These are phyloP conservation scores for Rhododendron ovatum DNA, from an alignment of 148 eudicot species.

Conservation along the genomic window DNA sequence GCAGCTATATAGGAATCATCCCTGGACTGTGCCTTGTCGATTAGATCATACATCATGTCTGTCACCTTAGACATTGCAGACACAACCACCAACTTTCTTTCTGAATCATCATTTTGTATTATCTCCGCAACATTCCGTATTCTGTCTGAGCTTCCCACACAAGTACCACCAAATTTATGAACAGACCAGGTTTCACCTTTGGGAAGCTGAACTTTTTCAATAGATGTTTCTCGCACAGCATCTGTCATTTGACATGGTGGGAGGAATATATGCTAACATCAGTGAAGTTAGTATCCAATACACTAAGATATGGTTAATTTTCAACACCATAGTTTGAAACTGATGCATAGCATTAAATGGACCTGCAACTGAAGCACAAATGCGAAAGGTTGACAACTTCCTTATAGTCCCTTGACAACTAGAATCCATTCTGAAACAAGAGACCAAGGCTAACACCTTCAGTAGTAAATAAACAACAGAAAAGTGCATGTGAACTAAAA, in stretches of 20 bases:
- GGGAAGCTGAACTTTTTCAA: conserved; percentile 40
- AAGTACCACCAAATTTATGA: conserved; percentile 99
- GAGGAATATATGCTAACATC: background rate
- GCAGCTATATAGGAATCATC: conserved; percentile 72
- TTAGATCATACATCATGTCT: conserved; percentile 92
- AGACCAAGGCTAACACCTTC: background rate
- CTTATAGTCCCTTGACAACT: conserved; percentile 20
- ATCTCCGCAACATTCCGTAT: conserved; percentile 83
- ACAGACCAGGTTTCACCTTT: conserved; percentile 87
- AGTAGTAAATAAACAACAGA: background rate
- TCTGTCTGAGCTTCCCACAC: conserved; percentile 85
- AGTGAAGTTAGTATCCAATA: background rate
- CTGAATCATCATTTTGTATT: conserved; percentile 58
- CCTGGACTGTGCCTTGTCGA: conserved; percentile 72
- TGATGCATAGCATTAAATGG: background rate
- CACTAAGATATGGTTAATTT: background rate
- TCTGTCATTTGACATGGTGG: conserved; percentile 30
- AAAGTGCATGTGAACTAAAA: background rate
- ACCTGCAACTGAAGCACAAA: conserved; percentile 34
- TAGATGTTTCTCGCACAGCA: conserved; percentile 36
- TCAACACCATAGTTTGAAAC: background rate
- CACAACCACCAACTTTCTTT: conserved; percentile 86
- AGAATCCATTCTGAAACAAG: conserved; percentile 30
- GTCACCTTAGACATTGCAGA: conserved; percentile 99
- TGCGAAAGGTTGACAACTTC: conserved; percentile 16